Evolutionary conservation across 2,329 filamentous ascomycete genomes (phyloP), one percentile per base, ranked within the genome.

Genomic region (Colletotrichum sp.): DNA sequence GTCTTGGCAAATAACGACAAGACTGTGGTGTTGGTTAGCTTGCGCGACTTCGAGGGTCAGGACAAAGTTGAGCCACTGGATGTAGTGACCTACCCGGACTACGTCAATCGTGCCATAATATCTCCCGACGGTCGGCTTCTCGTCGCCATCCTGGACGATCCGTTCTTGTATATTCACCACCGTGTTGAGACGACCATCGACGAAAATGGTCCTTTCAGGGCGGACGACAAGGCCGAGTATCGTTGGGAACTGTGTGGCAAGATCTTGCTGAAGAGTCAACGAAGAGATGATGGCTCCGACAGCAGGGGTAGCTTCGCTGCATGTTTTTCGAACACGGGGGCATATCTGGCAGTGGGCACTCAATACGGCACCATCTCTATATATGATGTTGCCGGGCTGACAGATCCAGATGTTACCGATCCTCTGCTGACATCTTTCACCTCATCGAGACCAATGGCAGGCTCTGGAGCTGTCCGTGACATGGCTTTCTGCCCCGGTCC

Each of bases 401-500:
- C 83, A 24, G 82, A 88, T 55, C 80, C 85, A 5, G 84, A 85
- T 26, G 75, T 75, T n/a, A 81, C 82, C 68, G 90, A 94, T 75
- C 90, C 94, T 1, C 90, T 98, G 63, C 85, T 98, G 48, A 93
- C 93, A 26, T 91, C 93, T 10, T 95, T 99, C 80, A 91, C 91
- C 74, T 96, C 96, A 18, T 96, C 96, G 1, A 89, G 95, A 76
- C 92, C 95, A 1, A 90, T 91, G 75, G 89, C 88, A n/a, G 90
- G 92, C 26, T 89, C 91, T 24, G 96, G 96, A 59, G 96, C 96
- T 36, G 93, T 99, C 69, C 92, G 97, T 77, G 95, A 96, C 77
- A 98, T 99, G 94, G 90, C 94, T 2, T 99, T 99, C 82, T 96
- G 95, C 6, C 96, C 96, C 1, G 94, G 94, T 2, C 95, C 96